A percentile compares a stretch with the other conserved stretches of the same genome.
phyloP scores from a whole-genome alignment of 2,329 filamentous ascomycete species.

The Raffaelea albimanens region DNA sequence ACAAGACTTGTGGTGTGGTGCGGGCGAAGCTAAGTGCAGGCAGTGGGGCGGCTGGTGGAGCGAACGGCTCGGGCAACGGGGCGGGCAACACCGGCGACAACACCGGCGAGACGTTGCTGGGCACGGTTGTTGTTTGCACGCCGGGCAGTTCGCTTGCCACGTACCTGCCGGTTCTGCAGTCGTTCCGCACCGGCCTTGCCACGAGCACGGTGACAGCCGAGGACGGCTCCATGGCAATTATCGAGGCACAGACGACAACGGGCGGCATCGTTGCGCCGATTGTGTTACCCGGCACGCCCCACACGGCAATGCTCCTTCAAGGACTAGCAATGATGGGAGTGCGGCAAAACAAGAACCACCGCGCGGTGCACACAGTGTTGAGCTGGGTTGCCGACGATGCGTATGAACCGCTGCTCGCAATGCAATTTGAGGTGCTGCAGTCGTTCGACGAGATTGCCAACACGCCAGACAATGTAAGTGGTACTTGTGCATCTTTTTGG shows the following conservation, averaged over 20 bases:
- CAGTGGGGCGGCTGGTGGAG: not conserved
- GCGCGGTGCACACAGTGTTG: conserved; percentile 61
- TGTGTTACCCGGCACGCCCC: conserved; percentile 61
- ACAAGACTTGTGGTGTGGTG: conserved; percentile 67
- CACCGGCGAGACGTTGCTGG: conserved; percentile 57
- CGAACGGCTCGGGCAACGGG: not conserved
- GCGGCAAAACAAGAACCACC: conserved; percentile 71
- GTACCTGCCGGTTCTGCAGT: conserved; percentile 59
- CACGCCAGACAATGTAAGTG: conserved; percentile 43
- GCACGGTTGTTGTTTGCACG: conserved; percentile 72
- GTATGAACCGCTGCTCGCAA: conserved; percentile 62
- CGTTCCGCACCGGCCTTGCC: conserved; percentile 17
- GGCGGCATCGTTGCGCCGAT: conserved; percentile 76
- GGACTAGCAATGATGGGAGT: conserved; percentile 73
- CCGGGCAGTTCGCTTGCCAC: conserved; percentile 58
- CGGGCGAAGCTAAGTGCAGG: conserved; percentile 49
- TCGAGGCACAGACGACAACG: conserved; percentile 21
- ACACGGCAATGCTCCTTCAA: conserved; percentile 56
- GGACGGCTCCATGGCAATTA: conserved; percentile 27
- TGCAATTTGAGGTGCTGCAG: conserved; percentile 74
- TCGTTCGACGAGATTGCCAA: conserved; percentile 73
- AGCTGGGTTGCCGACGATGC: conserved; percentile 70
- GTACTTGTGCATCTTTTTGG: too few species aligned
- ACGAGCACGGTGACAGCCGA: not conserved
- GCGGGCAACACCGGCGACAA: conserved; percentile 21